phyloP scores from a whole-genome alignment of 2,329 filamentous ascomycete genomes.

The Emergomyces africanus region DNA sequence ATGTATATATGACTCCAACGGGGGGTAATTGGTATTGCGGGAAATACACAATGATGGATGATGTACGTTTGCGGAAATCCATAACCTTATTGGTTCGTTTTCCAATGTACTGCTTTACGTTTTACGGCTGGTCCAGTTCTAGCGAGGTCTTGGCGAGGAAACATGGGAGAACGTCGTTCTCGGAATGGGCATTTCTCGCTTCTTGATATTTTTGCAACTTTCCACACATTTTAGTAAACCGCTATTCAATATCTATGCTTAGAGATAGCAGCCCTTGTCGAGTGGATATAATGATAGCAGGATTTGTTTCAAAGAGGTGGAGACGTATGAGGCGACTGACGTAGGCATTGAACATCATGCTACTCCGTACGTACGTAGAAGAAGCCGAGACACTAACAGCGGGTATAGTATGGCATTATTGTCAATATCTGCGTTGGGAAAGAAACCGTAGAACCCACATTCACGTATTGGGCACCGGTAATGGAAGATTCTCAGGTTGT shows the following conservation, averaged over 20 bases:
- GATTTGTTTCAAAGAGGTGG: conserved; percentile 4
- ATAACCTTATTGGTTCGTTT: conserved; percentile 25
- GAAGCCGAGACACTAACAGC: not conserved
- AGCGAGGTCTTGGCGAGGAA: conserved; percentile 3
- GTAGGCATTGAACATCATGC: not conserved
- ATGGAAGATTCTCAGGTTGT: conserved; percentile 1
- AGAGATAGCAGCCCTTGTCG: conserved; percentile 7
- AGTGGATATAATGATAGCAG: not conserved
- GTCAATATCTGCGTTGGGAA: conserved; percentile 1
- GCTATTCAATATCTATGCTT: conserved; percentile 9
- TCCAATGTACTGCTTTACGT: conserved; percentile 6
- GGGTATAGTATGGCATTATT: conserved; percentile 8
- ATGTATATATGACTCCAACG: too few relatives aligned
- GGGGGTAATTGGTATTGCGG: too few relatives aligned
- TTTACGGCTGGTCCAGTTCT: not conserved
- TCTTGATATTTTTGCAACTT: conserved; percentile 3
- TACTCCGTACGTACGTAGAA: too few relatives aligned
- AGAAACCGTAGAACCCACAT: not conserved
- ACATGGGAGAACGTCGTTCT: conserved; percentile 5
- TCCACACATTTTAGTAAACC: not conserved
- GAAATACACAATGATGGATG: too few relatives aligned
- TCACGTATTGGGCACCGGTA: conserved; percentile 6
- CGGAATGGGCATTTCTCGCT: too few relatives aligned
- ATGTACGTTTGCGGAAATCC: conserved; percentile 22
- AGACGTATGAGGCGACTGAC: conserved; percentile 8